Evolutionary conservation across 2,329 filamentous ascomycete species (phyloP), one percentile per base, ranked within the genome.

Genomic region (Ophiostoma fasciatum): DNA sequence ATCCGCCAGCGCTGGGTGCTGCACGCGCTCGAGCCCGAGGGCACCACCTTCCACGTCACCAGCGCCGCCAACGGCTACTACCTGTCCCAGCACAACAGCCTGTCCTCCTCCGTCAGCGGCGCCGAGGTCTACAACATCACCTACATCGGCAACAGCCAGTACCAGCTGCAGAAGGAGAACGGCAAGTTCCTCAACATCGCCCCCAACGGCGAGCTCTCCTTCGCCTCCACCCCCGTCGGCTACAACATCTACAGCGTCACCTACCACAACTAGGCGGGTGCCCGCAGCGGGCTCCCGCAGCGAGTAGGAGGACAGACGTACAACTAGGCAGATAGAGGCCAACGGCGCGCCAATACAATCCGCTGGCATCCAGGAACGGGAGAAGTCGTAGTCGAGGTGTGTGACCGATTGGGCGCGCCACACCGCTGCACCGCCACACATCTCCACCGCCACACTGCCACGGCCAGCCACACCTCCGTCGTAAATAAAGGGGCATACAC

Each of bases 1-100:
- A 54, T 56, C 15, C 40, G 48, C 3, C 66, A 71, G 45, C 58
- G 66, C 23, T 71, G 65, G 63, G 53, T 70, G 1, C 50, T 66
- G 2, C 63, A 70, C 42, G 57, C 61, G 4, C 38, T 48, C 2
- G 32, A 42, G 23, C 26, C 36, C 2, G 49, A 52, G n/a, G 49
- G 49, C 14, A 43, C 38, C 9, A 39, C 44, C 2, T 57, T 56
- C 28, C 38, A 46, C 7, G 38, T 56, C 9, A 42, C 42, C 18
- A 51, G 48, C 30, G 48, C 46, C 28, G 31, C 39, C 8, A 43
- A 49, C 30, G 36, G 39, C 17, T 35, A 39, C 12, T 55, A 43
- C 36, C 33, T 48, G 28, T 44, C 47, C n/a, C 42, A 44, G 37
- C 41, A 47, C 33, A 31, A 20, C 4, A 41, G 41, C 25, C 40